Evolutionary conservation across 768 basidiomycete genomes (phyloP).

Genomic region (Tylopilus balloui): DNA sequence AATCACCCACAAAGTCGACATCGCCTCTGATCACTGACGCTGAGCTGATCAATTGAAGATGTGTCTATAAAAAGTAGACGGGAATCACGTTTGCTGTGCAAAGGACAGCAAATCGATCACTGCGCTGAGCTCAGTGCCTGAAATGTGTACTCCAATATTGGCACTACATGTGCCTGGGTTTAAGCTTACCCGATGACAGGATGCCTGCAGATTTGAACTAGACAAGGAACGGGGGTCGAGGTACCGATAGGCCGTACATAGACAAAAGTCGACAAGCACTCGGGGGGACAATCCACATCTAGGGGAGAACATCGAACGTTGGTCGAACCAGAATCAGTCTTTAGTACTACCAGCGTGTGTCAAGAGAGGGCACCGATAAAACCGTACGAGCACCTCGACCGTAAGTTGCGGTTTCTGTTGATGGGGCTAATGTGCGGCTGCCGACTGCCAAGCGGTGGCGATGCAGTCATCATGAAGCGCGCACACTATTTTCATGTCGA

Average conservation of each 20-base stretch:
- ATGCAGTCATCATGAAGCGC: not conserved
- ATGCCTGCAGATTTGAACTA: not conserved
- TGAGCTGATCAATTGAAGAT: too few relatives aligned
- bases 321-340: not conserved
- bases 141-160: not conserved
- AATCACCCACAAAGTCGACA: too few relatives aligned
- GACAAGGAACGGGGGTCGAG: not conserved
- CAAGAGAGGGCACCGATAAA: too few relatives aligned
- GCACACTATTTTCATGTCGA: too few relatives aligned
- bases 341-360: too few relatives aligned
- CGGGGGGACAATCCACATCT: not conserved
- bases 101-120: not conserved
- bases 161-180: not conserved
- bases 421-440: not conserved
- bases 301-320: not conserved
- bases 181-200: not conserved
- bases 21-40: too few relatives aligned
- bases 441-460: not conserved
- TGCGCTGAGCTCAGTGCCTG: not conserved
- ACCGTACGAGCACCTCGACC: not conserved
- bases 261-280: not conserved
- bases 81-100: constrained; percentile 3
- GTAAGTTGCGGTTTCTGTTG: not conserved
- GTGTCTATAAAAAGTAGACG: not conserved
- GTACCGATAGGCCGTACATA: not conserved